Base-by-base conservation (phyloP, 1,139 yeast genomes). In the Pichia inconspicua region DNA sequence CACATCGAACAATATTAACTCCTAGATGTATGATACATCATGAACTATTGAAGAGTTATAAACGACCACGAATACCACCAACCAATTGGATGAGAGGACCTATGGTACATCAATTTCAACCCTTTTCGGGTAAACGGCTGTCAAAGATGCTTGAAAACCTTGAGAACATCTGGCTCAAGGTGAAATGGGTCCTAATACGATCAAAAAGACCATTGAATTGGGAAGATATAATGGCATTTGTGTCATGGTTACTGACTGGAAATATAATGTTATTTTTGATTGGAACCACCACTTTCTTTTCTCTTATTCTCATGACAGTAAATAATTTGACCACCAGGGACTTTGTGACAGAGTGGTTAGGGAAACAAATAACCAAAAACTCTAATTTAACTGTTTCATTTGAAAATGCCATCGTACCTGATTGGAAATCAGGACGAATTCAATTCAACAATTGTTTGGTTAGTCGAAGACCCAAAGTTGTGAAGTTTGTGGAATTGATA, bases 331-430 rank as follows among this genome's bases (percentile, higher is more conserved):
- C 86, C 61, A 95, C 96, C 1, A 96, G 90, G 61, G 97, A 90
- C 61, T 78, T 81, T 52, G 83, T 90, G 41, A 97, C 97, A 1
- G 71, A 84, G 45, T 75, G 77, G 55, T 72, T 89, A 38, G 97
- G 97, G 10, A 86, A 85, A 59, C 69, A 86, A 48, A 76, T 92
- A 51, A 90, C 98, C 14, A 78, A 78, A 55, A 92, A 89, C 59
- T 81, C 95, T 2, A 87, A 89, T n/a, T 68, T 90, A 56, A 81
- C 85, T 0, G 96, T 92, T 12, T 82, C 88, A 1, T 92, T 92
- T 62, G 98, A 92, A 62, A 84, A 80, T 61, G 98, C 98, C 2
- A 86, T 90, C 51, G 95, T 89, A 4, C 97, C 97, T 0, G 89
- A 89, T 47, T 90, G 97, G 97, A 76, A 82, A 43, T 89, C 85